These are phyloP conservation scores for Boletus reticuloceps DNA, from an alignment of 768 basidiomycete genomes.

Conservation along the genomic window DNA sequence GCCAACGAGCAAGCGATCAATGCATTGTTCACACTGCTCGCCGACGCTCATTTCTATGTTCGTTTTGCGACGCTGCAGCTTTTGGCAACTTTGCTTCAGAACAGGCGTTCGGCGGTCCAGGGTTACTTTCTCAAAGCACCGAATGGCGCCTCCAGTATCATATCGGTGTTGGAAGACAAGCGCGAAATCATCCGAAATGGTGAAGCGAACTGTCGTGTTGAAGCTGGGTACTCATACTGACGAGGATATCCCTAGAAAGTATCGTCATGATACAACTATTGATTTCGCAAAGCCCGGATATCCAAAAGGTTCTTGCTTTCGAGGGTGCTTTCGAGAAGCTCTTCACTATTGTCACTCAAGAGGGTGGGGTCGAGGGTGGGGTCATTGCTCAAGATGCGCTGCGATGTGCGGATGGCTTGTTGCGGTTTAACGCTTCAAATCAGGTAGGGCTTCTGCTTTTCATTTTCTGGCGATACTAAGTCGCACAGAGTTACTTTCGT, in stretches of 20 bases:
- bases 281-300: slow-evolving; percentile 83
- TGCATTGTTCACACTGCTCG: slow-evolving; percentile 72
- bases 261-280: slow-evolving; percentile 80
- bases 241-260: slow-evolving; percentile 54
- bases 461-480: slow-evolving; percentile 13
- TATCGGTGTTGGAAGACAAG: slow-evolving; percentile 77
- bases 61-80: slow-evolving; percentile 84
- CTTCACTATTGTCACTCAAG: slow-evolving; percentile 81
- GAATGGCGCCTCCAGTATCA: slow-evolving; percentile 69
- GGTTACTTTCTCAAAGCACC: slow-evolving; percentile 88
- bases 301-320: slow-evolving; percentile 96
- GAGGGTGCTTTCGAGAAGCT: slow-evolving; percentile 96
- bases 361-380: slow-evolving; percentile 92
- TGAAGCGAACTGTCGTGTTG: slow-evolving; percentile 33
- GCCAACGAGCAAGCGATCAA: slow-evolving; percentile 69
- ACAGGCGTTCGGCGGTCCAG: slow-evolving; percentile 80
- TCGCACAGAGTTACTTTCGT: slow-evolving; percentile 86
- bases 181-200: slow-evolving; percentile 89
- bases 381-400: slow-evolving; percentile 84
- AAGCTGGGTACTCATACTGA: slow-evolving; percentile 4
- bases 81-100: slow-evolving; percentile 74
- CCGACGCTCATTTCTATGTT: slow-evolving; percentile 76
- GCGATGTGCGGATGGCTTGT: slow-evolving; percentile 76
- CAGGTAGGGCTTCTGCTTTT: slow-evolving; percentile 52
- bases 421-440: slow-evolving; percentile 93